A percentile compares a stretch with the other conserved stretches of the same genome.
Evolutionary conservation across 192 early-diverging fungal species (phyloP).

Genomic region (Backusella macrospora): DNA sequence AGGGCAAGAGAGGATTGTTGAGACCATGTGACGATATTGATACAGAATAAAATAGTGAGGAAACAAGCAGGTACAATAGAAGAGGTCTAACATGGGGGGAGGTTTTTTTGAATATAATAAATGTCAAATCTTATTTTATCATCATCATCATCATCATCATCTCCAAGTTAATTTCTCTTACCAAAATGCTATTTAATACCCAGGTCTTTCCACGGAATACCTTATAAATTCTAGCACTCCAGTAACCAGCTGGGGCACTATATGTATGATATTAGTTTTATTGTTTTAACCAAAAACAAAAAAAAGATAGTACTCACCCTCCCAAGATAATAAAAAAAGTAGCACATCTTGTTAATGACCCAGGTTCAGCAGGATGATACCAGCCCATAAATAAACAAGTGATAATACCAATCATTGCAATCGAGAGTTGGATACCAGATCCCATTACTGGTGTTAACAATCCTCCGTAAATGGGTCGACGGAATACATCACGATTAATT

Average conservation of each 20-base stretch:
- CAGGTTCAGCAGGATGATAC: constrained; percentile 35
- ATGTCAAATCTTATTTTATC: background rate
- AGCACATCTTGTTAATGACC: constrained; percentile 11
- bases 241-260: constrained; percentile 62
- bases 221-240: constrained; percentile 70
- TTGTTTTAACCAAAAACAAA: background rate
- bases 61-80: constrained; percentile 59
- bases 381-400: constrained; percentile 14
- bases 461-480: constrained; percentile 64
- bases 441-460: constrained; percentile 73
- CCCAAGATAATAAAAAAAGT: constrained; percentile 55
- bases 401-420: constrained; percentile 52
- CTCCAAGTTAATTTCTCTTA: background rate
- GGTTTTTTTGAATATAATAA: background rate
- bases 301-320: constrained; percentile 30
- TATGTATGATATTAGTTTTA: background rate
- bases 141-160: background rate
- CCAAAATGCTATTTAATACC: constrained; percentile 66
- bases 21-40: constrained; percentile 89
- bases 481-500: constrained; percentile 78
- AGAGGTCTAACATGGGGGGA: constrained; percentile 42
- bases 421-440: constrained; percentile 70
- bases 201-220: constrained; percentile 70
- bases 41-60: constrained; percentile 64
- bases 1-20: constrained; percentile 87